A percentile compares a stretch with the other conserved stretches of the same genome.
Evolutionary conservation across 305 asterid genomes (phyloP).

Genomic region (Fraxinus ornus): DNA sequence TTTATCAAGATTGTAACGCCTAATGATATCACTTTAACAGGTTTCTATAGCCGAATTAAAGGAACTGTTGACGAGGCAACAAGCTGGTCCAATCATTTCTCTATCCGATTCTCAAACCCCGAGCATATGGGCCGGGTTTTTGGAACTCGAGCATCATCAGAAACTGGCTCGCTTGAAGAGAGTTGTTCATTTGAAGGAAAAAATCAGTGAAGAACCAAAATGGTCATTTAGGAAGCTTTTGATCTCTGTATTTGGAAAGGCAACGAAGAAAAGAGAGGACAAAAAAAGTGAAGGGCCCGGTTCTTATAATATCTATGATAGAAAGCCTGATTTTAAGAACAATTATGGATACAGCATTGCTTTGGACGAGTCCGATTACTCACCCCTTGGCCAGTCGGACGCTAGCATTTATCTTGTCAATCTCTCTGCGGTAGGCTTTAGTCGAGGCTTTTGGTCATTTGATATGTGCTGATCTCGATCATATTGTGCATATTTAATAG

Average conservation of each 20-base stretch:
- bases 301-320: conserved; percentile 55
- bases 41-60: conserved; percentile 47
- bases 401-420: conserved; percentile 65
- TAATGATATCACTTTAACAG: conserved; percentile 25
- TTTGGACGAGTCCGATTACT: conserved; percentile 51
- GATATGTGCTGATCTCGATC: neutral
- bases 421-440: conserved; percentile 61
- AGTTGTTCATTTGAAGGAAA: conserved; percentile 18
- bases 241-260: conserved; percentile 38
- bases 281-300: conserved; percentile 42
- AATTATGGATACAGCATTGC: conserved; percentile 79
- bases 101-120: conserved; percentile 41
- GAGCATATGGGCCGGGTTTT: conserved; percentile 50
- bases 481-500: neutral
- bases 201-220: conserved; percentile 14
- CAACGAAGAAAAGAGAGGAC: conserved; percentile 1
- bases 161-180: conserved; percentile 51
- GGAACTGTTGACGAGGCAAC: conserved; percentile 44
- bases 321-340: conserved; percentile 59
- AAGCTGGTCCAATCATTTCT: conserved; percentile 55
- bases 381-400: conserved; percentile 51
- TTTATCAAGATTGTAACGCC: neutral
- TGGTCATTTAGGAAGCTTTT: conserved; percentile 69
- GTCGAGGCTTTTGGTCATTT: neutral
- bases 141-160: conserved; percentile 40